These are phyloP conservation scores for Obelidium mucronatum DNA, from an alignment of 192 early-diverging fungal species.

Conservation along the genomic window DNA sequence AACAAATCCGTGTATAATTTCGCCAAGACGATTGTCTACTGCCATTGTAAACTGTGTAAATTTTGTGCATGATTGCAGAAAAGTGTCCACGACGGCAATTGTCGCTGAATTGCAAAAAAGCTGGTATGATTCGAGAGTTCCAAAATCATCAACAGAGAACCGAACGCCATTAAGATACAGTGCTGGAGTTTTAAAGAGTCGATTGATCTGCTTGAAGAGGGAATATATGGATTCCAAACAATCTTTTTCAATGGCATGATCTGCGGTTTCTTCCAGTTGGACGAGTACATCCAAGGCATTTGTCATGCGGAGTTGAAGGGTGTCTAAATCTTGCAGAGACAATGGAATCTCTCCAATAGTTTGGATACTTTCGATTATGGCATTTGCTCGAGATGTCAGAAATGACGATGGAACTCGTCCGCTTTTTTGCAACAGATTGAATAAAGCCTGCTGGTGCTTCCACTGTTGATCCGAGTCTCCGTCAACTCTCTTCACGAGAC, in stretches of 20 bases:
- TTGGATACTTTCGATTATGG: background rate
- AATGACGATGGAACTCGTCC: background rate
- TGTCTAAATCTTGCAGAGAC: background rate
- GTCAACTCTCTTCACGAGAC: background rate
- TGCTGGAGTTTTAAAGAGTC: background rate
- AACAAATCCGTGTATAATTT: background rate
- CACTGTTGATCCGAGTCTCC: background rate
- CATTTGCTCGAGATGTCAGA: background rate
- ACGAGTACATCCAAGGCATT: background rate
- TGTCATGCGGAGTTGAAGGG: background rate
- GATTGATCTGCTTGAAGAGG: background rate
- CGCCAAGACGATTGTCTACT: background rate
- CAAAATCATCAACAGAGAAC: background rate
- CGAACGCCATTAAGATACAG: background rate
- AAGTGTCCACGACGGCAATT: slow-evolving; percentile 1
- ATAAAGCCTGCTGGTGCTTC: background rate
- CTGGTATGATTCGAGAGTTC: background rate
- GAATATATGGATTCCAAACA: background rate
- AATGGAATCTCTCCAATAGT: background rate
- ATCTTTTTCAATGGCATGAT: background rate
- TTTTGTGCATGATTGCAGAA: background rate
- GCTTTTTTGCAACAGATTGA: background rate
- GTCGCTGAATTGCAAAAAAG: slow-evolving; percentile 6
- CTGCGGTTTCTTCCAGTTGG: background rate
- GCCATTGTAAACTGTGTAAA: background rate